Evolutionary conservation across 495 filamentous ascomycete genomes (phyloP).

Genomic region (Chaetomium fimeti): DNA sequence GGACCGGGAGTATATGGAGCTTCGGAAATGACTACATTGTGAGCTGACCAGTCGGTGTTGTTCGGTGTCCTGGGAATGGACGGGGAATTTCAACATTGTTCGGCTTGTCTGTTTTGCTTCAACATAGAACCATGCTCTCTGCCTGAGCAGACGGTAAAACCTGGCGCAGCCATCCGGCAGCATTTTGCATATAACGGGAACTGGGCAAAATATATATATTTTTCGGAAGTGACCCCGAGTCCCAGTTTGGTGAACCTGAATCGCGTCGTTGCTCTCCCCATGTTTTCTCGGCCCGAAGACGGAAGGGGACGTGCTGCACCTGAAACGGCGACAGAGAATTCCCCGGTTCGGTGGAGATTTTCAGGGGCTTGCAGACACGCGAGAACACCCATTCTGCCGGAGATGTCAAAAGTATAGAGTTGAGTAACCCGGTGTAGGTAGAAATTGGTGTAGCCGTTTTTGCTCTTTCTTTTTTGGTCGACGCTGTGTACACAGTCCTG

Average conservation of each 20-base stretch:
- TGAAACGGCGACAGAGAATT: constrained; percentile 14
- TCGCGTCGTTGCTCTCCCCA: neutral
- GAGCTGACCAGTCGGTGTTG: neutral
- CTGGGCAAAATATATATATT: neutral
- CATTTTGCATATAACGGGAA: neutral
- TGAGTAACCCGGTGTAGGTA: neutral
- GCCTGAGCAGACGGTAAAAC: neutral
- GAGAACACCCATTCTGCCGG: neutral
- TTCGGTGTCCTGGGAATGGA: constrained; percentile 29
- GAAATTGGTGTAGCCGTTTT: neutral
- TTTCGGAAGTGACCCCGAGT: neutral
- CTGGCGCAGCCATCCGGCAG: neutral
- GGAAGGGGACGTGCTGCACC: neutral
- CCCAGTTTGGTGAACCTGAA: neutral
- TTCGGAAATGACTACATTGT: neutral
- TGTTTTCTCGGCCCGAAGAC: neutral
- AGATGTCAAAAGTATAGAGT: neutral
- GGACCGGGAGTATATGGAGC: neutral
- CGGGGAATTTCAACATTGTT: constrained; percentile 27
- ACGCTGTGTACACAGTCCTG: neutral
- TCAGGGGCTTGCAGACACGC: constrained; percentile 8
- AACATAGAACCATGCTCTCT: constrained; percentile 1
- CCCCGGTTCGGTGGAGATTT: constrained; percentile 9
- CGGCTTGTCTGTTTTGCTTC: constrained; percentile 6
- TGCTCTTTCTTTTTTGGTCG: neutral